Evolutionary conservation across 257 asterid genomes (phyloP), one percentile per base, ranked within the genome.

Genomic region (Scutellaria minor): DNA sequence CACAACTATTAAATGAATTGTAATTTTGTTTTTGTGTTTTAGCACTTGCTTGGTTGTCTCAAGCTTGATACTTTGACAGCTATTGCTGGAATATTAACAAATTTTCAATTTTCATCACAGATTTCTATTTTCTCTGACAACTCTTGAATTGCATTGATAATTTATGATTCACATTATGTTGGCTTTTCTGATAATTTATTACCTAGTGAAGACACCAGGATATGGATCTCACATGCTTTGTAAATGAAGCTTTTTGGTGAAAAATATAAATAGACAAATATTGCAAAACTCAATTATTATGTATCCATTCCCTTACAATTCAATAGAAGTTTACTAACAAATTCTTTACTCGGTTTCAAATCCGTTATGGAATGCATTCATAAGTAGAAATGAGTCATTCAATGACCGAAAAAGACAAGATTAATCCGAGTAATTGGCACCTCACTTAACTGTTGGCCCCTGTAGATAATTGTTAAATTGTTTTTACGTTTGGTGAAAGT

Each of bases 1-100:
- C 53, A 65, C 73, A 22, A 9, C 20, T 62, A 73, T 77, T 24
- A 60, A 42, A 63, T 5, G 6, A 15, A 72, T 70, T 62, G 15
- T 66, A 35, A 41, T 63, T 70, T 67, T 64, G 42, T 40, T 65
- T n/a, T 11, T 58, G 13, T 66, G 20, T 66, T 73, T 20, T 40
- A 6, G 53, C 44, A 42, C 50, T 60, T 55, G 8, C 39, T 71
- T 75, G 14, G 48, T 59, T n/a, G 72, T 12, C 58, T 35, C 13
- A 42, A 60, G 35, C 50, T 55, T 44, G n/a, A 46, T 10, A 51
- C 15, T 35, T 60, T 9, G 5, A 56, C 27, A 56, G 44, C 15
- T 56, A 61, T 14, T 37, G 41, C 22, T 59, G 27, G 79, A 67
- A 24, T 27, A 45, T 11, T 44, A 37, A 14, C 10, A 6, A 18